Percentiles rank a stretch among this genome's conserved stretches.
These are phyloP conservation scores for Pseudozyma hubeiensis DNA, from an alignment of 1,284 basidiomycete species.

Conservation along the genomic window DNA sequence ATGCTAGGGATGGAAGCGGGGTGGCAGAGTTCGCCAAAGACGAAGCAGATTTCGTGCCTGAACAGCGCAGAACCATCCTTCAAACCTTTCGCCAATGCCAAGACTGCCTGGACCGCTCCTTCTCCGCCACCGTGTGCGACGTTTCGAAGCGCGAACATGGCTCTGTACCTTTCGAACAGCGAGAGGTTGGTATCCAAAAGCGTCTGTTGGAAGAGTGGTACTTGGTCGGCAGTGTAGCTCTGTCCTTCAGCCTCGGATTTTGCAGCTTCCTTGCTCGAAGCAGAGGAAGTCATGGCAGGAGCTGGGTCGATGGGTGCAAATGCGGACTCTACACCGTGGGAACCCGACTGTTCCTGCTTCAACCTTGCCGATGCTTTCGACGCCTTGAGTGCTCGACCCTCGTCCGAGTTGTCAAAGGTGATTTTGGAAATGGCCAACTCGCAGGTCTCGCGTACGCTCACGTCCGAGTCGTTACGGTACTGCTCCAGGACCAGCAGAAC, in stretches of 20 bases:
- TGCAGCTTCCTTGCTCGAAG: conserved; percentile 43
- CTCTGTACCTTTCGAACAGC: conserved; percentile 93
- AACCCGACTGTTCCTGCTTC: conserved; percentile 27
- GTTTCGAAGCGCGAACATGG: conserved; percentile 92
- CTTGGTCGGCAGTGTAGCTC: conserved; percentile 69
- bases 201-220: conserved; percentile 74
- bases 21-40: conserved; percentile 95
- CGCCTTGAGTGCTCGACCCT: conserved; percentile 60
- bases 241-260: conserved; percentile 16
- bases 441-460: conserved; percentile 93
- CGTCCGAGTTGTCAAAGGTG: conserved; percentile 80
- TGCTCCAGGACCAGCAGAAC: conserved; percentile 80
- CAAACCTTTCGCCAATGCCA: conserved; percentile 91
- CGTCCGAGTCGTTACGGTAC: conserved; percentile 80
- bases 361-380: conserved; percentile 32
- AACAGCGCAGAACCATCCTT: conserved; percentile 64
- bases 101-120: conserved; percentile 75
- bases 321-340: conserved; percentile 45
- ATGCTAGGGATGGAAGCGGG: conserved; percentile 88
- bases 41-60: conserved; percentile 71
- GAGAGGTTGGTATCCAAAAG: conserved; percentile 79
- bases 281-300: conserved; percentile 72
- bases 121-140: conserved; percentile 59
- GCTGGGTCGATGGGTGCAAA: conserved; percentile 96
- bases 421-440: conserved; percentile 97